Percentiles rank a stretch among this genome's conserved stretches.
phyloP scores from a whole-genome alignment of 352 stramenopile species.

The Globisporangium iwayamae region DNA sequence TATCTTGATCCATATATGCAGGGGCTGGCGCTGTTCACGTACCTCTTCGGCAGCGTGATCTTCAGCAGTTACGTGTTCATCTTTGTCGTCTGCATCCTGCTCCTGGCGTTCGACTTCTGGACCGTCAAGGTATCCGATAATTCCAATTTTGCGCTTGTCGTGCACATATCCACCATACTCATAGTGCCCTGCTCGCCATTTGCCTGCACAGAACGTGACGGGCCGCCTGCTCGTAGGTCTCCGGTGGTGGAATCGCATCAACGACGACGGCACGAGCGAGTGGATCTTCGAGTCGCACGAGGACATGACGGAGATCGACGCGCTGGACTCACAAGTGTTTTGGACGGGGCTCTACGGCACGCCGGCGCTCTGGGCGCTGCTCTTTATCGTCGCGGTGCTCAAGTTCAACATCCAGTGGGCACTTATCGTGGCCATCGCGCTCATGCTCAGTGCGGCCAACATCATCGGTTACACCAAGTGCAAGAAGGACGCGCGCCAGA shows the following conservation, averaged over 20 bases:
- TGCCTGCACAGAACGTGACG: slow-evolving; percentile 68
- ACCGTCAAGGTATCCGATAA: slow-evolving; percentile 87
- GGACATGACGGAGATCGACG: slow-evolving; percentile 87
- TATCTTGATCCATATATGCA: slow-evolving; percentile 9
- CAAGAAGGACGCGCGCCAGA: slow-evolving; percentile 87
- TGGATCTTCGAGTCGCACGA: slow-evolving; percentile 97
- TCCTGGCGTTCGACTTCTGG: slow-evolving; percentile 98
- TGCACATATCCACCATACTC: not conserved
- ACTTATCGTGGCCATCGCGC: slow-evolving; percentile 90
- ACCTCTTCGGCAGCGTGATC: slow-evolving; percentile 92
- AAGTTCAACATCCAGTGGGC: slow-evolving; percentile 94
- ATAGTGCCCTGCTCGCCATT: not conserved
- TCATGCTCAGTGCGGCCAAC: slow-evolving; percentile 92
- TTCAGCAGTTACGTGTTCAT: slow-evolving; percentile 95
- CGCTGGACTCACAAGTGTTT: slow-evolving; percentile 90
- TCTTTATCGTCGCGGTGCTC: slow-evolving; percentile 92
- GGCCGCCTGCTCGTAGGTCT: slow-evolving; percentile 91
- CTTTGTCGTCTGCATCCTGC: slow-evolving; percentile 95
- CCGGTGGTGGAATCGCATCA: slow-evolving; percentile 98
- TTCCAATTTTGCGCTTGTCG: not conserved
- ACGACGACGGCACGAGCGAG: slow-evolving; percentile 91
- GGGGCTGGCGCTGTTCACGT: slow-evolving; percentile 88
- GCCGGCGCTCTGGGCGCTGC: slow-evolving; percentile 86
- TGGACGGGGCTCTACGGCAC: slow-evolving; percentile 96
- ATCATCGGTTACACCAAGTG: slow-evolving; percentile 98